These are phyloP conservation scores for Escovopsis weberi DNA, from an alignment of 2,329 filamentous ascomycete species.

Conservation along the genomic window DNA sequence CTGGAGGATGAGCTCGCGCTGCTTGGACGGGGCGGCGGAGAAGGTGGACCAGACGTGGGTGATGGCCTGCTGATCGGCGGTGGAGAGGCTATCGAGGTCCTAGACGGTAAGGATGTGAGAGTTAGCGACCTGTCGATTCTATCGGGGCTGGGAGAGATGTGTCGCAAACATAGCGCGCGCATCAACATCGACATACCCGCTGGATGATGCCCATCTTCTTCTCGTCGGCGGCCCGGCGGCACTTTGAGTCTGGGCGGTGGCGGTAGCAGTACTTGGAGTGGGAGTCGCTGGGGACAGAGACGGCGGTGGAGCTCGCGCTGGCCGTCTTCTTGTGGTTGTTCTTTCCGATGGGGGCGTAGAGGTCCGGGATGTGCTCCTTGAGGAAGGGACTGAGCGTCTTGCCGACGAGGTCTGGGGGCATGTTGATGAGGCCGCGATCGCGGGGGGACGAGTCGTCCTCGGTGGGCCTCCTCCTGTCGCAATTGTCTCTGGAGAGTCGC, in stretches of 20 bases:
- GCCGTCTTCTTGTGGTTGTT: constrained; percentile 21
- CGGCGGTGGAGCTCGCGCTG: constrained; percentile 6
- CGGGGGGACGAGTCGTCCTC: constrained; percentile 27
- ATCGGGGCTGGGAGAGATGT: no score
- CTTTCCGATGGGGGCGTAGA: constrained; percentile 70
- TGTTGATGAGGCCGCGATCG: constrained; percentile 31
- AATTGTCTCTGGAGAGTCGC: constrained; percentile 27
- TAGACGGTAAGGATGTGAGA: constrained; percentile 16
- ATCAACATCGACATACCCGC: constrained; percentile 39
- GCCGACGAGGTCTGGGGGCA: constrained; percentile 52
- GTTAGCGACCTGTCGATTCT: no score
- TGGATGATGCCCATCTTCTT: constrained; percentile 93
- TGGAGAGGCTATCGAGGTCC: constrained; percentile 70
- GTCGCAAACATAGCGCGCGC: no score
- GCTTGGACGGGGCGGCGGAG: constrained; percentile 84
- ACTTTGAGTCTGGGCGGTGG: constrained; percentile 87
- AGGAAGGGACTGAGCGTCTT: constrained; percentile 80
- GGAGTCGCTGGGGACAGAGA: constrained; percentile 32
- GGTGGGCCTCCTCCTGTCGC: constrained; percentile 34
- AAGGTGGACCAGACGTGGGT: constrained; percentile 97
- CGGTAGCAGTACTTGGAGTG: constrained; percentile 95
- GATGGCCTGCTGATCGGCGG: constrained; percentile 84
- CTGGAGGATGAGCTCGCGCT: constrained; percentile 90
- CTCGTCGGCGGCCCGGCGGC: constrained; percentile 82
- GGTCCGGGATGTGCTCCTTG: constrained; percentile 73